A percentile compares a stretch with the other conserved stretches of the same genome.
phyloP scores from a whole-genome alignment of 2,329 filamentous ascomycete genomes.

The Kalaharituber pfeilii region DNA sequence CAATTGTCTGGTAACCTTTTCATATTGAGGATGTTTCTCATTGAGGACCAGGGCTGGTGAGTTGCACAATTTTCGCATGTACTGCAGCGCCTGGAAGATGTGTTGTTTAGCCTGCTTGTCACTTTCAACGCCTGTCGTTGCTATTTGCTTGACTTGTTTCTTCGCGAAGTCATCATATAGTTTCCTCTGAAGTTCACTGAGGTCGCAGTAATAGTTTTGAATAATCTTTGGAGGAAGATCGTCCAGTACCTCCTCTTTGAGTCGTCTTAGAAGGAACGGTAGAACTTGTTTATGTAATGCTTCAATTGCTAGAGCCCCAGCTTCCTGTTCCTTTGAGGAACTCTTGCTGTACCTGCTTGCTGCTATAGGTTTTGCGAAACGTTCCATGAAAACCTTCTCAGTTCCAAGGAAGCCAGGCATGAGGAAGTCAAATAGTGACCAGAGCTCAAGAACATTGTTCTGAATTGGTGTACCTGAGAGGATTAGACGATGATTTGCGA shows the following conservation, averaged over 20 bases:
- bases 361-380: conserved; percentile 87
- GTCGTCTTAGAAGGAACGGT: conserved; percentile 81
- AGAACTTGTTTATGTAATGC: conserved; percentile 97
- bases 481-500: conserved; percentile 87
- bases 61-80: conserved; percentile 99
- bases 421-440: conserved; percentile 95
- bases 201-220: conserved; percentile 98
- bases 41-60: conserved; percentile 94
- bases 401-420: conserved; percentile 96
- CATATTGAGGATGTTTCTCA: conserved; percentile 76
- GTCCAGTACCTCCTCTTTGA: conserved; percentile 95
- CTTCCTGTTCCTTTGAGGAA: conserved; percentile 95
- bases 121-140: conserved; percentile 62
- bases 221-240: conserved; percentile 95
- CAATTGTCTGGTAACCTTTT: conserved; percentile 66
- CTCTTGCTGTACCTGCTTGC: conserved; percentile 92
- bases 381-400: conserved; percentile 91
- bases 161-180: conserved; percentile 93
- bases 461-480: conserved; percentile 94
- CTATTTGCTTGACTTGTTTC: conserved; percentile 77
- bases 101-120: conserved; percentile 94
- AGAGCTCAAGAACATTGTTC: conserved; percentile 91
- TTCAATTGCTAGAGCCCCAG: conserved; percentile 86
- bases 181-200: conserved; percentile 84
- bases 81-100: conserved; percentile 96